phyloP scores from a whole-genome alignment of 768 basidiomycete species.

The Rhodosporidiobolus sp. region DNA sequence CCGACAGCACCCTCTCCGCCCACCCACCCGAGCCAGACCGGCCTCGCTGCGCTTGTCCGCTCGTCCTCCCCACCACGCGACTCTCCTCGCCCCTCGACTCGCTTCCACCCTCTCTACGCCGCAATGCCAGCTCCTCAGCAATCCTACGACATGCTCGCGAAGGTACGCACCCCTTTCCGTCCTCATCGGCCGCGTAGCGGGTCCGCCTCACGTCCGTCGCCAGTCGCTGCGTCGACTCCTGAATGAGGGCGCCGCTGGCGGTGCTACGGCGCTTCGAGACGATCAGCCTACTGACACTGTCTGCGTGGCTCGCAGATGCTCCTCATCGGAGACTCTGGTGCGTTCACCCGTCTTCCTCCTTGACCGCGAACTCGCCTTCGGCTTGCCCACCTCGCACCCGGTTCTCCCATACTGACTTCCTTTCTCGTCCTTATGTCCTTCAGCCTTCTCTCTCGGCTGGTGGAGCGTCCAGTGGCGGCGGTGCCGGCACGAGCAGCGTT shows the following conservation, averaged over 20 bases:
- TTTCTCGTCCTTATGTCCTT: not conserved
- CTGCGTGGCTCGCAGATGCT: slow-evolving; percentile 27
- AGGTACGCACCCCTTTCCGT: slow-evolving; percentile 19
- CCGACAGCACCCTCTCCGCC: too few species aligned
- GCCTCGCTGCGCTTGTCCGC: not conserved
- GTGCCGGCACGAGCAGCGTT: slow-evolving; percentile 7
- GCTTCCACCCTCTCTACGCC: not conserved
- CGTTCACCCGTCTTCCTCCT: not conserved
- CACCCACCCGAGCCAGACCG: too few species aligned
- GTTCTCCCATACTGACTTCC: too few species aligned
- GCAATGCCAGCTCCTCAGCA: slow-evolving; percentile 31
- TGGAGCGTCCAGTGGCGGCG: slow-evolving; percentile 23
- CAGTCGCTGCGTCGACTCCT: not conserved
- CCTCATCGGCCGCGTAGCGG: too few species aligned
- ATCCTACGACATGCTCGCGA: slow-evolving; percentile 41
- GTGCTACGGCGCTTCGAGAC: not conserved
- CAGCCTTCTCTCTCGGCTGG: not conserved
- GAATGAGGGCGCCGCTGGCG: too few species aligned
- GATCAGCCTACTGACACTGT: not conserved
- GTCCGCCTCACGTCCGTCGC: too few species aligned
- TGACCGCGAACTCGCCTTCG: not conserved
- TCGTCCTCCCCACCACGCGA: not conserved
- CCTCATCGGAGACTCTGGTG: slow-evolving; percentile 42
- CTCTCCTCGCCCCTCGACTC: not conserved
- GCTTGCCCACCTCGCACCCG: not conserved